Evolutionary conservation across 805 yeast genomes (phyloP), one percentile per base, ranked within the genome.

Genomic region (Wickerhamomyces silvicola): DNA sequence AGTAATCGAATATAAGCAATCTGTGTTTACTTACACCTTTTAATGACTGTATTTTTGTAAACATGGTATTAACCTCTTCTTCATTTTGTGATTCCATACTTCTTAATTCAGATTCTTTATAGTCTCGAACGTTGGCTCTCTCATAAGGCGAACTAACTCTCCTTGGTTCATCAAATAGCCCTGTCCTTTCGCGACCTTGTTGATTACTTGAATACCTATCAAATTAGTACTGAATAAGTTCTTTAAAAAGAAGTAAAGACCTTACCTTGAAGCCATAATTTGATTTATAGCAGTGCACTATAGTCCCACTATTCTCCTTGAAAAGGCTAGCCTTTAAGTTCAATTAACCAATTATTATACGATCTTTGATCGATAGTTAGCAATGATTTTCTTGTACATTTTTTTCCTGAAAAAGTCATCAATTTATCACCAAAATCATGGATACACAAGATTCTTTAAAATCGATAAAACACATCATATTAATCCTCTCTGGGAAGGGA

Each of bases 401-500:
- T n/a, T n/a, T n/a, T n/a, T n/a, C n/a, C n/a, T n/a, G n/a, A n/a
- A n/a, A n/a, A n/a, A n/a, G n/a, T n/a, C n/a, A n/a, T n/a, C n/a
- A n/a, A n/a, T n/a, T n/a, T n/a, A n/a, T n/a, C 28, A 18, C 28
- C 28, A 26, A 14, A 26, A 17, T 26, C 28, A 3, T 27, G 21
- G 24, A 21, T 17, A 19, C 56, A 10, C 59, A 57, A 4, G 44
- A 53, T 22, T 54, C 72, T 2, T 47, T 72, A 15, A 47, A 58
- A 14, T 62, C 70, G 31, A 79, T 90, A 20, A 77, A 78, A 45
- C 95, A 90, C 53, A 76, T 92, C 5, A 54, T 87, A 4, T 66
- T 92, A 22, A 78, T 92, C 9, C 72, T 92, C 3, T 86, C 96
- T 0, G 99, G 97, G 1, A 87, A 87, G 56, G 97, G 97, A 18